Conservation (phyloP, 1,284 basidiomycete genomes). For the Ceratobasidium sp. region DNA sequence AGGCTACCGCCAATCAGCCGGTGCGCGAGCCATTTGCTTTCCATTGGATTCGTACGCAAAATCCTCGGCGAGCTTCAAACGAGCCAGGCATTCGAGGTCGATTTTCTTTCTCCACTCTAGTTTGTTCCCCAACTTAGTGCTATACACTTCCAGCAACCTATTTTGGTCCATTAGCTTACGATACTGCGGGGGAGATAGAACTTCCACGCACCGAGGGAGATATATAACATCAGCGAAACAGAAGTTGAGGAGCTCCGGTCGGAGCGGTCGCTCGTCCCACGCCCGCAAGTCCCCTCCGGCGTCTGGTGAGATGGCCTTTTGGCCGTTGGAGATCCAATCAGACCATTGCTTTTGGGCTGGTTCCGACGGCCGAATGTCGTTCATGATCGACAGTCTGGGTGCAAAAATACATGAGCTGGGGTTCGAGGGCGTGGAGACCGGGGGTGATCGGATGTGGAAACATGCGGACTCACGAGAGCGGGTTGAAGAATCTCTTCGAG, state of each 20-base stretch:
- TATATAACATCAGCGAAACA: conserved; percentile 34
- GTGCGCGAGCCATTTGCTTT: conserved; percentile 27
- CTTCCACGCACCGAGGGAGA: conserved; percentile 20
- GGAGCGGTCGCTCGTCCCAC: conserved; percentile 41
- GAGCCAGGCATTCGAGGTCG: conserved; percentile 26
- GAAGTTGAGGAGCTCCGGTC: conserved; percentile 26
- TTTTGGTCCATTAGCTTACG: background rate
- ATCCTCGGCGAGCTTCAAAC: conserved; percentile 41
- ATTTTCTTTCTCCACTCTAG: conserved; percentile 43
- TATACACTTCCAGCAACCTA: conserved; percentile 33
- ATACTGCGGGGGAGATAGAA: background rate
- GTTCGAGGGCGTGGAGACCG: background rate
- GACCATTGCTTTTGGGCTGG: conserved; percentile 31
- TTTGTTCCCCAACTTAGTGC: conserved; percentile 19
- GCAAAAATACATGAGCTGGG: background rate
- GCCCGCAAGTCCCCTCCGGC: conserved; percentile 26
- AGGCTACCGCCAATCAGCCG: conserved; percentile 34
- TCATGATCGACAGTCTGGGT: conserved; percentile 34
- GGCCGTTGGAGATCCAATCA: conserved; percentile 25
- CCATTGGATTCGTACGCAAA: conserved; percentile 34
- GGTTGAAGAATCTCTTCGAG: conserved; percentile 40
- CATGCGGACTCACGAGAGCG: conserved; percentile 41
- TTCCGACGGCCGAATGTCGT: conserved; percentile 36
- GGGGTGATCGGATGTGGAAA: conserved; percentile 23
- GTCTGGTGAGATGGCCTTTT: conserved; percentile 34